Evolutionary conservation across 2,329 filamentous ascomycete genomes (phyloP), one percentile per base, ranked within the genome.

Genomic region (Aspergillus tamarii): DNA sequence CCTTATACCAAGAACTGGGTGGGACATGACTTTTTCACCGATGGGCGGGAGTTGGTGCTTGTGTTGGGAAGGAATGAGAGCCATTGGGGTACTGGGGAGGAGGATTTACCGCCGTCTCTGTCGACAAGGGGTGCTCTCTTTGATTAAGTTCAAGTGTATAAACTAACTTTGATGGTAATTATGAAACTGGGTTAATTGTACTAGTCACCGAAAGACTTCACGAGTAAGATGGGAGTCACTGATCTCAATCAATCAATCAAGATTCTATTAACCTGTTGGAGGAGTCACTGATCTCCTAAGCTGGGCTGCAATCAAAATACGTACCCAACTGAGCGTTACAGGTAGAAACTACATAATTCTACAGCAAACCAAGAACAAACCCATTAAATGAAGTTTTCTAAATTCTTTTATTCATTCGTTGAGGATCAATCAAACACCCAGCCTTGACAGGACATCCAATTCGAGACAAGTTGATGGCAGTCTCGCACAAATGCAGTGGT

Each of bases 1-100:
- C 75, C 80, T 0, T 91, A 89, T 68, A 85, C 81, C 0, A 84
- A 80, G 74, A 91, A 85, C 73, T 92, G 89, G 88, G 78, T 92
- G 14, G 83, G 84, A 43, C 89, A 92, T 76, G 84, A 82, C 50
- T 91, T 92, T 70, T 91, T 91, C 72, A 81, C 85, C 0, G 82
- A 90, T 43, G 89, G 89, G 0, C 84, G 85, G 34, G 83, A 87
- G 64, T 77, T 92, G 57, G 88, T 91, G 57, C 78, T 92, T 58
- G 85, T 83, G 5, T 76, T 92, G 11, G 89, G 89, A 0, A 73
- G 70, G 12, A 82, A 82, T 57, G 89, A 91, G 76, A 90, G 88
- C 71, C 67, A 67, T 0, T 92, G 90, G 90, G 90, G 90, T 0
- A 90, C 85, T 0, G 72, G 73, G 9, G 72, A 81, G 1, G 78